Evolutionary conservation across 2,329 filamentous ascomycete species (phyloP).

Genomic region (Penicillium thymicola): DNA sequence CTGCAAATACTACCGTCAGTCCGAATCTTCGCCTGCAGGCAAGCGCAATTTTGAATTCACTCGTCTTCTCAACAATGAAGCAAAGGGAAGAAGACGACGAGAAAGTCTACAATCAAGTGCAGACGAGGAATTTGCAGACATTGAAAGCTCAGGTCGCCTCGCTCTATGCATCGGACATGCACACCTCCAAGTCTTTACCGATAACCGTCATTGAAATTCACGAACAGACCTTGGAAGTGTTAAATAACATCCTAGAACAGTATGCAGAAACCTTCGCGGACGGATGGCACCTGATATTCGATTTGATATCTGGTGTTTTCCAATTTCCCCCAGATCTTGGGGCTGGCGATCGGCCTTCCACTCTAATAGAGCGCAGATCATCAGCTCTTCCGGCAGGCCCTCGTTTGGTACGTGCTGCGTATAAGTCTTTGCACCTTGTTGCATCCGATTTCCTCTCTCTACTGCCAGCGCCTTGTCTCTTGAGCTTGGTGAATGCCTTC

Average conservation of each 20-base stretch:
- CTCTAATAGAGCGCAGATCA: constrained; percentile 17
- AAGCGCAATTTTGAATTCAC: constrained; percentile 58
- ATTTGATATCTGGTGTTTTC: constrained; percentile 81
- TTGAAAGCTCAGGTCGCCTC: constrained; percentile 60
- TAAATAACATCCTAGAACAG: constrained; percentile 80
- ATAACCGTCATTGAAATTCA: constrained; percentile 75
- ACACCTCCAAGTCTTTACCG: constrained; percentile 56
- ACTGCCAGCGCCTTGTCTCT: constrained; percentile 67
- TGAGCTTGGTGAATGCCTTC: constrained; percentile 78
- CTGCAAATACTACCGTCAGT: constrained; percentile 37
- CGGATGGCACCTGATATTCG: constrained; percentile 83
- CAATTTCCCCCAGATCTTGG: constrained; percentile 44
- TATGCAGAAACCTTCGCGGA: constrained; percentile 78
- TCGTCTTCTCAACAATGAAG: constrained; percentile 45
- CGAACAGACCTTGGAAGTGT: constrained; percentile 70
- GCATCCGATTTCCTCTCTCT: constrained; percentile 89
- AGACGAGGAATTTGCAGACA: constrained; percentile 67
- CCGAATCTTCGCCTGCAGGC: constrained; percentile 49
- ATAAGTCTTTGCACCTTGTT: constrained; percentile 84
- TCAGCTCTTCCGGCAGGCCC: constrained; percentile 52
- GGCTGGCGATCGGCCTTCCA: constrained; percentile 15
- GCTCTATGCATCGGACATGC: constrained; percentile 54
- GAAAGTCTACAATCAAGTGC: constrained; percentile 58
- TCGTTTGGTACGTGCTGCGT: constrained; percentile 78
- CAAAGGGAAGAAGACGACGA: constrained; percentile 38